Evolutionary conservation across 177 flowering plant species (phyloP), one percentile per base, ranked within the genome.

Genomic region (Tripterygium wilfordii): DNA sequence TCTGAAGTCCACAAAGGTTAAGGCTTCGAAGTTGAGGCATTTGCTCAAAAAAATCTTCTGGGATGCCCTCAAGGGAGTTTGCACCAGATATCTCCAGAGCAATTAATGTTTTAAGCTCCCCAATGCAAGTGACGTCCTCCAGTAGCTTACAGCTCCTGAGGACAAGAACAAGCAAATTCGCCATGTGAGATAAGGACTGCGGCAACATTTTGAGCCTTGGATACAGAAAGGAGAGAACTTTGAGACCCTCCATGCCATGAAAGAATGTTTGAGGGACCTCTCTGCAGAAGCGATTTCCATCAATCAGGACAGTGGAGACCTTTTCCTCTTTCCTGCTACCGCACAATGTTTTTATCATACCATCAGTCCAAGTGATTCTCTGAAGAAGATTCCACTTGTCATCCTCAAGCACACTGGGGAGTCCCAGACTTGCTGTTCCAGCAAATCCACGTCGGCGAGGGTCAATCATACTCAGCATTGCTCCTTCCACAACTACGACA

Each of bases 21-120:
- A 65, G 56, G 48, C 56, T 45, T 36, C 29, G 23, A 17, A 70
- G 70, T 8, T 33, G 10, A n/a, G 22, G 3, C 42, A 56, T 26
- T 4, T 43, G 8, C 24, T 55, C 21, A 23, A 65, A 56, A 18
- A 70, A 19, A 10, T 51, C 56, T 2, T 57, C 35, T 0, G 60
- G 56, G n/a, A 65, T 23, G 9, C 14, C 36, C 45, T 28, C 25
- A 53, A 62, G 44, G 38, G 53, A 56, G 18, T 13, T 50, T 30
- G 62, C 62, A 37, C 60, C 70, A 14, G 75, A 65, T 46, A 70
- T 59, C 42, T 70, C 70, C 7, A 69, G 64, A 33, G 51, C 74
- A 1, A 5, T 21, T 16, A 69, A 57, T 2, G 14, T 3, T 2
- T 16, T 23, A n/a, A 57, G 61, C 9, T 28, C 15, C 4, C 8